A percentile compares a stretch with the other conserved stretches of the same genome.
phyloP scores from a whole-genome alignment of 73 alveolate genomes.

The Paramecium octaurelia region DNA sequence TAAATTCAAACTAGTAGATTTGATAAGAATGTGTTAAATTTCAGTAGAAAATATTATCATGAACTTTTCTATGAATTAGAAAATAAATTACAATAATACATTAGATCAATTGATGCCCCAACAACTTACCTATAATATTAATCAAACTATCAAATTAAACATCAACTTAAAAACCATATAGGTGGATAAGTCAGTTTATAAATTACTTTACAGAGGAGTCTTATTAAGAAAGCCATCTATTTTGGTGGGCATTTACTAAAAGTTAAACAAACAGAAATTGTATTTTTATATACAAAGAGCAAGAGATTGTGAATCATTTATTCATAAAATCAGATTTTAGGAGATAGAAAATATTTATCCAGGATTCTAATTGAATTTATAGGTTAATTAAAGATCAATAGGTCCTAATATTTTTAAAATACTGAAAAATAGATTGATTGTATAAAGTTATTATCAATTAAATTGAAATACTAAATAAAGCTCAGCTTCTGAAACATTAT shows the following conservation, averaged over 20 bases:
- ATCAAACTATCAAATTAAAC: not conserved
- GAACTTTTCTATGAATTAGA: not conserved
- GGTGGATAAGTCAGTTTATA: not conserved
- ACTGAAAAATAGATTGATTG: not conserved
- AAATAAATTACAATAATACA: not conserved
- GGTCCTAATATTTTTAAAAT: conserved; percentile 8
- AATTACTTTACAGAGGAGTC: not conserved
- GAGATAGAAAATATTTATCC: not conserved
- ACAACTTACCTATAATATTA: not conserved
- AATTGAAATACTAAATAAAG: not conserved
- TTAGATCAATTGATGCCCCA: conserved; percentile 11
- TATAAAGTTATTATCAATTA: not conserved
- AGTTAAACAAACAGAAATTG: not conserved
- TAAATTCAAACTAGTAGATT: not conserved
- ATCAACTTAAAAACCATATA: not conserved
- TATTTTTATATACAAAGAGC: not conserved
- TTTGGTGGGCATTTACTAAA: not conserved
- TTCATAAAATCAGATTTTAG: not conserved
- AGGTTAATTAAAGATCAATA: not conserved
- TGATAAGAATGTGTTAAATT: not conserved
- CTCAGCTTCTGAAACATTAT: not conserved
- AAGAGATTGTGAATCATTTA: not conserved
- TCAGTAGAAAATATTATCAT: conserved; percentile 18
- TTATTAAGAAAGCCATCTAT: not conserved
- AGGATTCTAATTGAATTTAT: not conserved